These are phyloP conservation scores for Boletus semigastroideus DNA, from an alignment of 1,284 basidiomycete genomes.

Conservation along the genomic window DNA sequence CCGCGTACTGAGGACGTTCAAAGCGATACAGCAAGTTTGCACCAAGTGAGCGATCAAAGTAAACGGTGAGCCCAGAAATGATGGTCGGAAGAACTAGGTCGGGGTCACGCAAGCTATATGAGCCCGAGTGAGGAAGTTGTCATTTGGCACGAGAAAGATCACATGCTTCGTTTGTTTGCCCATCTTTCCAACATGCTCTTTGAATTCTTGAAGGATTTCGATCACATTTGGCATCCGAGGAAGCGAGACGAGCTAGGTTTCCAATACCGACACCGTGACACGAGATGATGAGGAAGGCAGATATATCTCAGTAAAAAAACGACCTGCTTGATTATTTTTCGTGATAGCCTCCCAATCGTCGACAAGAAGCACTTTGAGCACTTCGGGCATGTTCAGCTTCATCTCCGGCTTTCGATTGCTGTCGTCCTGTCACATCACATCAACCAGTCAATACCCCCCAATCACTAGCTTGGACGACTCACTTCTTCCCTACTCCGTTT, in stretches of 20 bases:
- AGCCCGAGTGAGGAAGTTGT: neutral
- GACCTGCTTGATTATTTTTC: slow-evolving; percentile 82
- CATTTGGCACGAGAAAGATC: neutral
- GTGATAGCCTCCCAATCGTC: slow-evolving; percentile 99
- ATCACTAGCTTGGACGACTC: slow-evolving; percentile 12
- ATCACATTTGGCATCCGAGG: slow-evolving; percentile 83
- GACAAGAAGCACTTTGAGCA: slow-evolving; percentile 86
- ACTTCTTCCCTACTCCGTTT: slow-evolving; percentile 41
- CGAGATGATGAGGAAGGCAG: neutral
- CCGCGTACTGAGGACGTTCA: slow-evolving; percentile 90
- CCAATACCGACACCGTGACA: neutral
- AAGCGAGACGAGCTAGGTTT: slow-evolving; percentile 78
- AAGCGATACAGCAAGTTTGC: slow-evolving; percentile 93
- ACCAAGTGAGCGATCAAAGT: slow-evolving; percentile 92
- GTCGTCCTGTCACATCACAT: slow-evolving; percentile 48
- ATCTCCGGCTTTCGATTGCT: slow-evolving; percentile 80
- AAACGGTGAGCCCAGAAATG: slow-evolving; percentile 85
- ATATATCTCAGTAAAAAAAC: neutral
- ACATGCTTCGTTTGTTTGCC: slow-evolving; percentile 53
- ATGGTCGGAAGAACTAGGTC: slow-evolving; percentile 73
- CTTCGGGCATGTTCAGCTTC: slow-evolving; percentile 87
- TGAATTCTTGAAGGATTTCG: slow-evolving; percentile 80
- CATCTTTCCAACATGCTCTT: slow-evolving; percentile 54
- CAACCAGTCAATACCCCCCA: neutral
- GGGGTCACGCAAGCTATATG: slow-evolving; percentile 65